Percentiles rank a stretch among this genome's conserved stretches.
These are phyloP conservation scores for Circinella minor DNA, from an alignment of 371 early-diverging fungal genomes.

Conservation along the genomic window DNA sequence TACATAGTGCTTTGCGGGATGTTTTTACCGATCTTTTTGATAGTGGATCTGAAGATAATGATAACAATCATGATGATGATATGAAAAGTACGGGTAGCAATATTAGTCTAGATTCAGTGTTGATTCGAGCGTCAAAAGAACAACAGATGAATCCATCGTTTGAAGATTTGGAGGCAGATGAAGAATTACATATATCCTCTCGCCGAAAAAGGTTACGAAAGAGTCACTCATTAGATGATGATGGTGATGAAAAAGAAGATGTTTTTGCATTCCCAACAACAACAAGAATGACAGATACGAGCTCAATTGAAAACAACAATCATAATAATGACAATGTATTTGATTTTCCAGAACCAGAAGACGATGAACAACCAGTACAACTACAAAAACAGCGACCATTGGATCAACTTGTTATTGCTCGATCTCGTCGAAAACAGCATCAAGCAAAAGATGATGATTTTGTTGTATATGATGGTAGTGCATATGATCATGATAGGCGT, in stretches of 20 bases:
- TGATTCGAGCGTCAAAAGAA: not conserved
- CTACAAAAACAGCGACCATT: not conserved
- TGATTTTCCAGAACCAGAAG: not conserved
- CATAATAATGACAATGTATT: not conserved
- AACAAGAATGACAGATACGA: not conserved
- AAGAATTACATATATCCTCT: not conserved
- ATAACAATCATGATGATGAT: not conserved
- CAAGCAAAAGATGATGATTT: not conserved
- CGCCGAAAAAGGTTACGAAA: not conserved
- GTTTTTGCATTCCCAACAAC: not conserved
- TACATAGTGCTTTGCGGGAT: not conserved
- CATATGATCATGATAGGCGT: not conserved
- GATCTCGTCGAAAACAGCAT: not conserved
- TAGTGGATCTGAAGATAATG: not conserved
- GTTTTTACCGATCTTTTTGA: not conserved
- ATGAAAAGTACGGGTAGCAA: not conserved
- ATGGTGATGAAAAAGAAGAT: not conserved
- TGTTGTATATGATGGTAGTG: constrained; percentile 3
- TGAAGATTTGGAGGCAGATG: not conserved
- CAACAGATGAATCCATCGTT: constrained; percentile 3
- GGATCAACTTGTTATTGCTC: not conserved
- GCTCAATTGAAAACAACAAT: not conserved
- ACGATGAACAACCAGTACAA: not conserved
- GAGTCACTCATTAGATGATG: not conserved
- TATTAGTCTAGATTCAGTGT: not conserved